Evolutionary conservation across 768 basidiomycete genomes (phyloP), one percentile per base, ranked within the genome.

Genomic region (Leucogyrophana mollusca): DNA sequence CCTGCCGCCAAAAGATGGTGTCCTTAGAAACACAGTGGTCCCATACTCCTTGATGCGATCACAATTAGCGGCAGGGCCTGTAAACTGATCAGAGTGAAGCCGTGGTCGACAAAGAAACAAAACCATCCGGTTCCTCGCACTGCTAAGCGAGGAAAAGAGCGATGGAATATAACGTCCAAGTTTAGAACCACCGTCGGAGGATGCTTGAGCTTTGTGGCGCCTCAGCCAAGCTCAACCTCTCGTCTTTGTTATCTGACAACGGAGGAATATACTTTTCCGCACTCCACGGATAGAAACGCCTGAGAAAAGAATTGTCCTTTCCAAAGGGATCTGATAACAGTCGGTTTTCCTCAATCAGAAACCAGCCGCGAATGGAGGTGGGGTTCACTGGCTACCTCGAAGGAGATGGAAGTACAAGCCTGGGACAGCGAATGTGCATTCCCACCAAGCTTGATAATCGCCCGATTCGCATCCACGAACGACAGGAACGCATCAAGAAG

Each of bases 231-330:
- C 16, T 34, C 27, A 34, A 9, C 27, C 27, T 30, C 27, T 7
- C 27, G 9, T 43, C 20, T 18, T 2, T 20, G 17, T 18, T 32
- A 21, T 34, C 32, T 34, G 33, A 34, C 23, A 38, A 37, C 23
- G 20, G n/a, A 38, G 16, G 39, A 21, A 42, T 25, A 32, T 13
- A 18, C 40, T 35, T n/a, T 23, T 21, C 34, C 8, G 21, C n/a
- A 13, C 34, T 43, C 40, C 54, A 56, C 45, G 48, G 32, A 45
- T 38, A 43, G 25, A 21, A 6, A 13, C 18, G 24, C 45, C 49
- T 46, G 43, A 47, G 45, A 48, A 39, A 21, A 11, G 14, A 18
- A 36, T 36, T 11, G 23, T 27, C 34, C 43, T 34, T 21, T 17
- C 16, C 9, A 20, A 22, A n/a, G 33, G 14, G n/a, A 34, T 20